Base-by-base conservation (phyloP, 106 monocot species). In the Phalaenopsis aphrodite region DNA sequence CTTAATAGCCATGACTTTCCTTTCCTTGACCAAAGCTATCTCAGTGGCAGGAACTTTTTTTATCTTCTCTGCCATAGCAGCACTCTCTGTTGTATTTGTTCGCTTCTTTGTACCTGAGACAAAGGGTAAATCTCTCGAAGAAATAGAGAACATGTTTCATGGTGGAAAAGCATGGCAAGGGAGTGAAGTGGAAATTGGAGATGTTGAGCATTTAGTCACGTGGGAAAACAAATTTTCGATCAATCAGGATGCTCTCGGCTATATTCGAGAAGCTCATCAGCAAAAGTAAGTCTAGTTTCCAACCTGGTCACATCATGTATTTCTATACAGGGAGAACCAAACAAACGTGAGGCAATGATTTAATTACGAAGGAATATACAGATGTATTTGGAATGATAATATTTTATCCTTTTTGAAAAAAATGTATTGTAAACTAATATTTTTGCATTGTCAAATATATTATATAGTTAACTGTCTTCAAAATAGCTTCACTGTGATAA, bases 41-140 rank as follows among this genome's bases (percentile, higher is more conserved):
- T 85, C 94, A 8, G 92, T 91, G 5, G 88, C 82, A 1, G 98
- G 98, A 43, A 84, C 91, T 10, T 99, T 99, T 84, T 88, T 88
- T 45, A 72, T 89, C 10, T 99, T 99, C 24, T 81, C 91, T 1
- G 38, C 66, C 2, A 24, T 91, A 9, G 92, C 98, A 2, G 86
- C 89, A 64, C 45, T 95, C 2, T 93, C 98, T 5, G 87, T 99
- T 6, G 78, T 57, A 18, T 99, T 99, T 80, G 91, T 93, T 0
- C 83, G 89, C 76, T 78, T 9, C 4, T 88, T 37, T 68, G 98
- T 99, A 52, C 95, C 93, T 9, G 98, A 99, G 77, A 99, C 98
- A 8, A 99, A 91, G 81, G 98, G 98, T 12, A 99, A 94, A 55
- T 80, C 89, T 5, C 77, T 99, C 81, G 98, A 99, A 76, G 78